Evolutionary conservation across 23 red algal species (phyloP), one percentile per base, ranked within the genome.

Genomic region (Chondrus crispus): DNA sequence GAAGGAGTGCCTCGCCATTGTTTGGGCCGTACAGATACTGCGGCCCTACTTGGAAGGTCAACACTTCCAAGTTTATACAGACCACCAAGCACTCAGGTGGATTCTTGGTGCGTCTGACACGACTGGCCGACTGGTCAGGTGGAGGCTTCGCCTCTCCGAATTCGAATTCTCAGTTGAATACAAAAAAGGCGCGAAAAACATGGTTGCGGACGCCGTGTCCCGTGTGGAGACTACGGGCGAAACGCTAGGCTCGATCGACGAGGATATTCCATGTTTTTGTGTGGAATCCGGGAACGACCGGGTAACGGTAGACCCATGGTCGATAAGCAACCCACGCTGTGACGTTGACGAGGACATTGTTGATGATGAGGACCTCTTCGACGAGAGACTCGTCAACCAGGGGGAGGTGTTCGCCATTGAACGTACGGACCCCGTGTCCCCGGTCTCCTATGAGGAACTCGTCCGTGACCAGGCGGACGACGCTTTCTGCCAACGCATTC

Each of bases 1-100:
- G 78, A 83, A 58, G 30, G 78, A 83, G 20, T 46, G 43, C 6
- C 45, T 83, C 43, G 46, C 47, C 30, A 47, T 83, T 46, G 78
- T 83, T 30, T 83, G 46, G 53, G 44, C 1, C n/a, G 78, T 62
- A 9, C 43, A 53, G 0, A 19, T 38, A 28, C 45, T 83, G 22
- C 78, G 78, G 8, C 30, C 45, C 13, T 83, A 83, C 44, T 47
- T 83, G 7, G 49, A 83, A 83, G 0, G 44, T 19, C 20, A 46
- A 38, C 78, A 52, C 6, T 83, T 83, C 57, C 11, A 9, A 9
- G 22, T 83, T 7, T 38, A 30, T 28, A 52, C 47, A 7, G 78
- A 83, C 47, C 78, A 83, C 6, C 50, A 46, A 28, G 35, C 1
- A 22, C 47, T 83, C 10, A 40, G 45, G 19, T 38, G 2, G 46